Conservation (phyloP, 1,284 basidiomycete genomes). For the Pyrrhoderma noxium region DNA sequence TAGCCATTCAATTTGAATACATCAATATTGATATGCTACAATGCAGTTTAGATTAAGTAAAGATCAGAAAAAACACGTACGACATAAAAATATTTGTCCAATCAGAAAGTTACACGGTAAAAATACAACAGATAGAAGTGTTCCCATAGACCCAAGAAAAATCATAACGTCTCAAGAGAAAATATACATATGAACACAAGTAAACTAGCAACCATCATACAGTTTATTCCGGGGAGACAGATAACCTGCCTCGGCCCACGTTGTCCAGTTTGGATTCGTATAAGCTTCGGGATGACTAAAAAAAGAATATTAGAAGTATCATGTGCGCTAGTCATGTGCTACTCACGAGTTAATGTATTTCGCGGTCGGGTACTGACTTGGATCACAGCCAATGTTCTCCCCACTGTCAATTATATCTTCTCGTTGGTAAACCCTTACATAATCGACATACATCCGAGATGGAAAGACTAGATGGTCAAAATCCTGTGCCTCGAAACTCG, state of each 20-base stretch:
- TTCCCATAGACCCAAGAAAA: too few relatives aligned
- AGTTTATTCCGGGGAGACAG: slow-evolving; percentile 26
- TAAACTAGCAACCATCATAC: slow-evolving; percentile 25
- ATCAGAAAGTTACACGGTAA: too few relatives aligned
- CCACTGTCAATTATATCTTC: slow-evolving; percentile 35
- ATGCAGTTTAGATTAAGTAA: too few relatives aligned
- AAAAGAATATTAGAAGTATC: not conserved
- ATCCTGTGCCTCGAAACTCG: slow-evolving; percentile 62
- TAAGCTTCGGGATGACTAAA: slow-evolving; percentile 24
- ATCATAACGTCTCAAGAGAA: not conserved
- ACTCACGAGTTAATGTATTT: slow-evolving; percentile 37
- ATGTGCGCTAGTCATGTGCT: not conserved
- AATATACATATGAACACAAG: not conserved
- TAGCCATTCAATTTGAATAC: too few relatives aligned
- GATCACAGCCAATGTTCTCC: slow-evolving; percentile 57
- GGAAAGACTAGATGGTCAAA: slow-evolving; percentile 64
- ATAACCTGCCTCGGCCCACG: slow-evolving; percentile 26
- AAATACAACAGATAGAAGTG: too few relatives aligned
- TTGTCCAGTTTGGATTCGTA: slow-evolving; percentile 26
- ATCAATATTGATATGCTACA: too few relatives aligned
- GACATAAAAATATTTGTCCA: too few relatives aligned
- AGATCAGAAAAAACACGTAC: too few relatives aligned
- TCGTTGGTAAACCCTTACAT: slow-evolving; percentile 72
- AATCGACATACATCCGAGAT: slow-evolving; percentile 64
- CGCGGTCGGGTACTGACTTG: slow-evolving; percentile 49